Conservation (phyloP, 176 grass and related monocot species). For the Bothriochloa decipiens region DNA sequence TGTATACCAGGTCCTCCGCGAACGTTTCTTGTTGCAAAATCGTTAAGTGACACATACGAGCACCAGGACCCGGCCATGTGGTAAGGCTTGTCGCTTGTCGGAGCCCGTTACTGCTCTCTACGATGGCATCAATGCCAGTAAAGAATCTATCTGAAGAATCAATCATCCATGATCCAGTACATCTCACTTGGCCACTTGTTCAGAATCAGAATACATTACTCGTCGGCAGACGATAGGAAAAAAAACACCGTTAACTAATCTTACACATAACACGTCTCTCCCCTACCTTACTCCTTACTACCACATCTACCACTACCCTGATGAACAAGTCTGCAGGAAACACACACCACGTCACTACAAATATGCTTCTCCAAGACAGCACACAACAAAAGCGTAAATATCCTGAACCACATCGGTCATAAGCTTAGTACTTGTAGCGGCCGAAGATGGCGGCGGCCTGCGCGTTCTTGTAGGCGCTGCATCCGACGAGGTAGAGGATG, state of each 20-base stretch:
- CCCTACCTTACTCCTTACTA: not conserved
- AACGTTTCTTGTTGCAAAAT: no score
- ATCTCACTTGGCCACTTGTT: no score
- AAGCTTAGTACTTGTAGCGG: constrained; percentile 77
- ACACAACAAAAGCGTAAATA: not conserved
- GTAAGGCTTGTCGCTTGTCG: no score
- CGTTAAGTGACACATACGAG: no score
- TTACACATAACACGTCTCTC: not conserved
- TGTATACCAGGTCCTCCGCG: no score
- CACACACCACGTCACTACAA: not conserved
- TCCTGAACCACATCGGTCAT: no score
- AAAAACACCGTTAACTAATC: not conserved
- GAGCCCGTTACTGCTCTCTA: no score
- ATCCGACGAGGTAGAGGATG: constrained; percentile 87
- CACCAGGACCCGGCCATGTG: no score
- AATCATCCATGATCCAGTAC: not conserved
- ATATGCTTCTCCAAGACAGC: not conserved
- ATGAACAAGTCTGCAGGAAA: not conserved
- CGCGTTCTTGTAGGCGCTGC: constrained; percentile 91
- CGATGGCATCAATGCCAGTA: no score
- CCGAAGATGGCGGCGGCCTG: constrained; percentile 82
- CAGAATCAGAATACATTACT: not conserved
- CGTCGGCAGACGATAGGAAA: not conserved
- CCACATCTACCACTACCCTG: not conserved
- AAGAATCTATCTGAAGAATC: not conserved